Evolutionary conservation across 768 basidiomycete genomes (phyloP).

Genomic region (Zangia roseola): DNA sequence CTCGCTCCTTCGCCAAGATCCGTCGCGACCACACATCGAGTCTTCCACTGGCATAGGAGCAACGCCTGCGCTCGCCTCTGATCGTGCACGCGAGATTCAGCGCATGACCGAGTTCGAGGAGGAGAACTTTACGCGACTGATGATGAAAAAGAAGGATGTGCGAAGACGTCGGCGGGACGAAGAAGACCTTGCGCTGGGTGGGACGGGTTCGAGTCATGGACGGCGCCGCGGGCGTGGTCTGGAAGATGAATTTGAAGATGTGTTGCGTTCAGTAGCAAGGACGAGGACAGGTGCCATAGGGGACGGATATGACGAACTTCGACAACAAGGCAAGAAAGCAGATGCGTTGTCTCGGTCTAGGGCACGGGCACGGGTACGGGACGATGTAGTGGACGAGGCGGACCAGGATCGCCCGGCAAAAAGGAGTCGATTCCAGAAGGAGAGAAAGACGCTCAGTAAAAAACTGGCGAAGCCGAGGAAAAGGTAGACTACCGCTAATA

Average conservation of each 20-base stretch:
- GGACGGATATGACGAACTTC: conserved; percentile 83
- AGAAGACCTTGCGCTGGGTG: conserved; percentile 84
- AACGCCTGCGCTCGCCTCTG: conserved; percentile 51
- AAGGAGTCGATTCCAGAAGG: conserved; percentile 44
- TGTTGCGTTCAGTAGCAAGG: conserved; percentile 61
- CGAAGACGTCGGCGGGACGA: conserved; percentile 75
- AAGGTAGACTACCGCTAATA: conserved; percentile 16
- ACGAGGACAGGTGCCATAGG: conserved; percentile 40
- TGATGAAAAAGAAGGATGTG: conserved; percentile 88
- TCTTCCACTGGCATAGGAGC: conserved; percentile 71
- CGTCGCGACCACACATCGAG: conserved; percentile 65
- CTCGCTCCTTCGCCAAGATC: conserved; percentile 49
- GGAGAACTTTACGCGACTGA: conserved; percentile 86
- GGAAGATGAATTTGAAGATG: conserved; percentile 83
- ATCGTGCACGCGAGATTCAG: conserved; percentile 76
- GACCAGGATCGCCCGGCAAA: conserved; percentile 35
- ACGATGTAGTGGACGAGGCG: conserved; percentile 24
- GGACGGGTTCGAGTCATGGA: conserved; percentile 53
- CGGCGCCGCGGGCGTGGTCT: conserved; percentile 65
- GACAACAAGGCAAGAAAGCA: conserved; percentile 63
- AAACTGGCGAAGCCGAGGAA: conserved; percentile 18
- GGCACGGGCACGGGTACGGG: conserved; percentile 35
- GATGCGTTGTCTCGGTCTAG: conserved; percentile 61
- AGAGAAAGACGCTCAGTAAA: conserved; percentile 37
- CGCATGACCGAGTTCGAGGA: conserved; percentile 89